Evolutionary conservation across 2,329 filamentous ascomycete genomes (phyloP).

Genomic region (Ophiocordyceps camponoti-floridani): DNA sequence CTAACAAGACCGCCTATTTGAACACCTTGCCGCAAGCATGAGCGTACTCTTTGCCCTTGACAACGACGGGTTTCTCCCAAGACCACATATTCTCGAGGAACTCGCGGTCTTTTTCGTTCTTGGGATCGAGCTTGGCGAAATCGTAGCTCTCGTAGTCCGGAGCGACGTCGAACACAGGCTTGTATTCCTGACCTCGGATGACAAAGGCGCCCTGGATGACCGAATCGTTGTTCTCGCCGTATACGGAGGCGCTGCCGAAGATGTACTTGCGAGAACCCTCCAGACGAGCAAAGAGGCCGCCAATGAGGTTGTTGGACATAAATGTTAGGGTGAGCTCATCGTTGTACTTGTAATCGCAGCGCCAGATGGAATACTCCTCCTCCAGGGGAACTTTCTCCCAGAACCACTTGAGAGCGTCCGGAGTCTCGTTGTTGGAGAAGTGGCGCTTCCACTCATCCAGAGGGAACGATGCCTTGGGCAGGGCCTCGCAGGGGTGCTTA

Average conservation of each 20-base stretch:
- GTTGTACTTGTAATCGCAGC: slow-evolving; percentile 96
- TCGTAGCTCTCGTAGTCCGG: slow-evolving; percentile 94
- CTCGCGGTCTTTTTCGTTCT: slow-evolving; percentile 66
- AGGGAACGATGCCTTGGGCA: slow-evolving; percentile 61
- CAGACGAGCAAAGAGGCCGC: slow-evolving; percentile 93
- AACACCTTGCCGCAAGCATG: slow-evolving; percentile 94
- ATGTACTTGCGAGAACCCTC: slow-evolving; percentile 97
- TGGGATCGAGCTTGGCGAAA: slow-evolving; percentile 91
- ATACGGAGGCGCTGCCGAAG: slow-evolving; percentile 82
- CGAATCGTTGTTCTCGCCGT: slow-evolving; percentile 74
- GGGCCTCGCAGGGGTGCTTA: slow-evolving; percentile 87
- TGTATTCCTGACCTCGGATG: slow-evolving; percentile 75
- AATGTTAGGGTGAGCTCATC: slow-evolving; percentile 92
- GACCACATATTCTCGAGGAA: slow-evolving; percentile 78
- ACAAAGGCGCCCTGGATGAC: slow-evolving; percentile 88
- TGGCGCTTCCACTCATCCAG: slow-evolving; percentile 98
- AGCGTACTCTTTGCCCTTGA: slow-evolving; percentile 75
- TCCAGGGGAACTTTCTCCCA: slow-evolving; percentile 90
- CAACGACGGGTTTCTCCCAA: slow-evolving; percentile 70
- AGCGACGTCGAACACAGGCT: slow-evolving; percentile 85
- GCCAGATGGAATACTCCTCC: slow-evolving; percentile 91
- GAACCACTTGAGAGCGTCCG: slow-evolving; percentile 85
- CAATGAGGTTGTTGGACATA: slow-evolving; percentile 98
- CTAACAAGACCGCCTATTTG: slow-evolving; percentile 49
- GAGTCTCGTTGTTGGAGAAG: slow-evolving; percentile 91